Evolutionary conservation across 768 basidiomycete genomes (phyloP), one percentile per base, ranked within the genome.

Genomic region (Tylopilus intermedius): DNA sequence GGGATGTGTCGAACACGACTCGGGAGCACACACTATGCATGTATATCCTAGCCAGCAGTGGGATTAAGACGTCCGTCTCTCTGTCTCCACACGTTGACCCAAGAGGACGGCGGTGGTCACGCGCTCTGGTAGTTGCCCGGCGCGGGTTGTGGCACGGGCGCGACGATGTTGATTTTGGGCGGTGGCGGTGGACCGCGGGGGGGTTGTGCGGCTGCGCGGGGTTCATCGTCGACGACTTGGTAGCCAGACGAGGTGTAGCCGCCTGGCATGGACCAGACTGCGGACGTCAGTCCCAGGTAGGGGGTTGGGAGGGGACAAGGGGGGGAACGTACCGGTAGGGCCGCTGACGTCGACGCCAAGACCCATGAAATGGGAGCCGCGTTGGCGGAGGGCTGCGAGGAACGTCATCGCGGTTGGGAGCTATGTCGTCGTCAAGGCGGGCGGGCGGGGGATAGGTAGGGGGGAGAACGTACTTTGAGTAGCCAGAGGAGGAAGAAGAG

Each of bases 241-340:
- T 86, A 86, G 7, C 61, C 56, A 33, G 67, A 59, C 5, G 81
- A 79, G 0, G 82, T 81, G 58, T 86, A 83, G 1, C 83, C 83
- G 13, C 85, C 86, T 4, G 86, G 86, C 86, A 88, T 88, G 18
- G 84, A 79, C 86, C 86, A 88, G 14, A 88, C 86, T 88, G 53
- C 9, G 24, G 32, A 30, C 30, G 33, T 53, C 7, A 51, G 30
- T 18, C n/a, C n/a, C 24, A 24, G 14, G 18, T 2, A 39, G 14
- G n/a, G n/a, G 38, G n/a, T 2, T 3, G n/a, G n/a, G 38, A 5
- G 6, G 8, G 9, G 38, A 10, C 5, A 9, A 21, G 18, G 8
- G 21, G 21, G 9, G 6, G 18, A 8, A 54, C 55, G 68, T 57
- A 80, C 86, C 80, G 18, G 85, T 84, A 22, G 82, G 76, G 6